A percentile compares a stretch with the other conserved stretches of the same genome.
phyloP scores from a whole-genome alignment of 192 early-diverging fungal genomes.

The Coemansia guatemalensis region DNA sequence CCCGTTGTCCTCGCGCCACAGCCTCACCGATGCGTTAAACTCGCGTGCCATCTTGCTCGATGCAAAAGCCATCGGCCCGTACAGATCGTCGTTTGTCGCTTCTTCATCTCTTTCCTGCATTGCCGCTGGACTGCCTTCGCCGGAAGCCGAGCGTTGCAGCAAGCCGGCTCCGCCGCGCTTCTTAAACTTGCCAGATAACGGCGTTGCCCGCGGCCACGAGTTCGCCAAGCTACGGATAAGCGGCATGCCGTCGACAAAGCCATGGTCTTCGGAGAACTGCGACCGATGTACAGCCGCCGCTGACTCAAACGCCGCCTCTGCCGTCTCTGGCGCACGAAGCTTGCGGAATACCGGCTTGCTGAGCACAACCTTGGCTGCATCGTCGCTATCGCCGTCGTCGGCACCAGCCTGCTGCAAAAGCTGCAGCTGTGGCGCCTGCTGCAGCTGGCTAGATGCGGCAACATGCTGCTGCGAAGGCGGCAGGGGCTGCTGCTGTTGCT shows the following conservation, averaged over 20 bases:
- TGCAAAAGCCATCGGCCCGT: constrained; percentile 44
- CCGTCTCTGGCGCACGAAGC: constrained; percentile 26
- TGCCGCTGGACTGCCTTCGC: neutral
- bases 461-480: neutral
- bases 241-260: constrained; percentile 43
- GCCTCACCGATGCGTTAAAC: constrained; percentile 39
- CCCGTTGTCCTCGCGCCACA: constrained; percentile 53
- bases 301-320: constrained; percentile 37
- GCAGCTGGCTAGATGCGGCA: neutral
- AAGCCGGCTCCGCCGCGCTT: constrained; percentile 1
- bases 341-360: constrained; percentile 35
- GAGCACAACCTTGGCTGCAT: neutral
- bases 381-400: constrained; percentile 10
- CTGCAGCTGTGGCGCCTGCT: constrained; percentile 6
- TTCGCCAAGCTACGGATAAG: constrained; percentile 37
- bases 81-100: constrained; percentile 9
- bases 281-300: constrained; percentile 23
- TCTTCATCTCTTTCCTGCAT: neutral
- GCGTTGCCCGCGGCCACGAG: constrained; percentile 33
- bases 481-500: constrained; percentile 12
- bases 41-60: constrained; percentile 37
- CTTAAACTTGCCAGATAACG: constrained; percentile 30
- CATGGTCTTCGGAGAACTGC: constrained; percentile 37
- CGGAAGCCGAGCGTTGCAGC: neutral
- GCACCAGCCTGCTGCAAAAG: constrained; percentile 12